Conservation (phyloP, 495 filamentous ascomycete species). For the Poronia punctata region DNA sequence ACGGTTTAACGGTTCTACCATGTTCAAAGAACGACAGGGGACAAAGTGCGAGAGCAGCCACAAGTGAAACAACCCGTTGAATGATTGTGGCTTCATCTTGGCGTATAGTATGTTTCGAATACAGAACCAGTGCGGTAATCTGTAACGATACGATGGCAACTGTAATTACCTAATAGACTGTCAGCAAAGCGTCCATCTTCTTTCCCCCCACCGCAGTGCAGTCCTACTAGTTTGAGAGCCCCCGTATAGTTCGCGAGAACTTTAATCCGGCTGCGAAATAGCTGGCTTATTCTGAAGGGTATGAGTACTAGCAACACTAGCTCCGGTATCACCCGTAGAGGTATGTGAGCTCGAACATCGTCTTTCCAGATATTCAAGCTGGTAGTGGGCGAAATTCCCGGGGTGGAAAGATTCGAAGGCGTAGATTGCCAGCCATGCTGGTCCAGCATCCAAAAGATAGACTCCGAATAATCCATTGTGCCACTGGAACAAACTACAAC, state of each 20-base stretch:
- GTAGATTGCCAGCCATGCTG: not conserved
- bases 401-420: not conserved
- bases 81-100: not conserved
- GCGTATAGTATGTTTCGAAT: not conserved
- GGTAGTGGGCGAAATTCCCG: not conserved
- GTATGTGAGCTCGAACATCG: not conserved
- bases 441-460: not conserved
- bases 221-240: not conserved
- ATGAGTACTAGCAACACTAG: not conserved
- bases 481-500: not conserved
- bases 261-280: not conserved
- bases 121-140: not conserved
- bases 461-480: not conserved
- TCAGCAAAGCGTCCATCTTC: not conserved
- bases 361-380: not conserved
- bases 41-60: not conserved
- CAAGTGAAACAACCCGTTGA: not conserved
- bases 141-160: not conserved
- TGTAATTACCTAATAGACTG: not conserved
- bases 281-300: not conserved
- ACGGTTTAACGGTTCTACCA: not conserved
- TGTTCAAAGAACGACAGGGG: not conserved
- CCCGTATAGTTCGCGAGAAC: not conserved
- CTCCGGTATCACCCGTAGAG: not conserved
- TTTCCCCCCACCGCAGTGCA: not conserved